Evolutionary conservation across 2,329 filamentous ascomycete species (phyloP), one percentile per base, ranked within the genome.

Genomic region (Acephala macrosclerotiorum): DNA sequence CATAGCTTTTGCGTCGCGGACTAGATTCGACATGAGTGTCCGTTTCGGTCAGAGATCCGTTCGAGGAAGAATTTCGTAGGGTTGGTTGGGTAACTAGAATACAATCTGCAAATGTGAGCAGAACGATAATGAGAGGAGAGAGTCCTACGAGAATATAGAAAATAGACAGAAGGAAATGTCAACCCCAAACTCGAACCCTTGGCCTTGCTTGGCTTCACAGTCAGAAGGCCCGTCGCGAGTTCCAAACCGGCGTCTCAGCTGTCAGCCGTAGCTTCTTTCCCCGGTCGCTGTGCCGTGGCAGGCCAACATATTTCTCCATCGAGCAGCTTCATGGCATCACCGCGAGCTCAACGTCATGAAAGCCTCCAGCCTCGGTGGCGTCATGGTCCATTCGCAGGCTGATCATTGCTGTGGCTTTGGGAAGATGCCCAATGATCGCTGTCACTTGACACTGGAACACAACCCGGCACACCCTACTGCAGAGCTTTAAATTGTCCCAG

Each of bases 21-120:
- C 14, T n/a, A 68, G 20, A 25, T 66, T 60, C 51, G 67, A 65
- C 67, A 68, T 68, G 25, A n/a, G 53, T 57, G 47, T 20, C 20
- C 22, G 47, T 33, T 4, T 9, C 12, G 47, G 47, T 16, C 18
- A 6, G 38, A 16, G 38, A 42, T 16, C 18, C 4, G 5, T 42
- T n/a, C 18, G 38, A 42, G 12, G 38, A 9, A 9, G 4, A 33
- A 9, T 42, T 4, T 42, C 18, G 12, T 14, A 42, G 38, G 4
- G 18, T n/a, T 16, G 38, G 12, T 6, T 14, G 18, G 38, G 38
- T 42, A 14, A 14, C 4, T 42, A 12, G 18, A 42, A 42, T 4
- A 16, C 12, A n/a, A n/a, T 16, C 18, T 42, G 12, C 18, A 12
- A n/a, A 42, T 42, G 38, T 42, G 29, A n/a, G 11, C 6, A 53